Percentiles rank a stretch among this genome's conserved stretches.
phyloP scores from a whole-genome alignment of 176 grass and related monocot species.

The Panicum miliaceum region DNA sequence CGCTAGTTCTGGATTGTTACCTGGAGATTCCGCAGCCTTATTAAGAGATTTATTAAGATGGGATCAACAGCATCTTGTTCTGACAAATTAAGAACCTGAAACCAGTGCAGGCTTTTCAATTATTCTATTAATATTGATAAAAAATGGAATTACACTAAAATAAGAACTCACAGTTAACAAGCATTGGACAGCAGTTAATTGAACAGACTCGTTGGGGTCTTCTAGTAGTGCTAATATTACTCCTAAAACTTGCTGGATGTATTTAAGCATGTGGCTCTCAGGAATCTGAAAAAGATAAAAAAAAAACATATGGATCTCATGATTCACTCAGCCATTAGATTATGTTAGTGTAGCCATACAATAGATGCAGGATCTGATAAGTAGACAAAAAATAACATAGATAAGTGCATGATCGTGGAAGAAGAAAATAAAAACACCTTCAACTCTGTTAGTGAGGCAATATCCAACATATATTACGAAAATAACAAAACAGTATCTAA shows the following conservation, averaged over 20 bases:
- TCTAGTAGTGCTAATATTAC: constrained; percentile 97
- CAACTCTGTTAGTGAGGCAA: constrained; percentile 30
- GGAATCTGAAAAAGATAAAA: constrained; percentile 72
- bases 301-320: constrained; percentile 25
- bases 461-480: constrained; percentile 42
- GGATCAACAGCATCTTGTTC: constrained; percentile 80
- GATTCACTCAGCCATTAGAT: constrained; percentile 27
- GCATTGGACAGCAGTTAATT: constrained; percentile 94
- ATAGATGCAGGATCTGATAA: constrained; percentile 9
- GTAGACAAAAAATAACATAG: constrained; percentile 27
- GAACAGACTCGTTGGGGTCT: constrained; percentile 88
- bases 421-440: neutral
- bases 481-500: constrained; percentile 25
- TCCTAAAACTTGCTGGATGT: constrained; percentile 72
- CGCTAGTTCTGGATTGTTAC: constrained; percentile 49
- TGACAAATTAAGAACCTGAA: constrained; percentile 88
- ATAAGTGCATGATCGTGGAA: constrained; percentile 12
- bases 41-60: constrained; percentile 88
- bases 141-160: constrained; percentile 11
- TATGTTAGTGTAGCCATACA: neutral
- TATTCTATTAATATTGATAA: constrained; percentile 36
- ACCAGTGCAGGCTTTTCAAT: constrained; percentile 27
- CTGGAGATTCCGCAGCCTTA: constrained; percentile 91
- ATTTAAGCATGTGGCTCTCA: constrained; percentile 72
- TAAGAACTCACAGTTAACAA: constrained; percentile 73